phyloP scores from a whole-genome alignment of 352 stramenopile genomes.

The Globisporangium alternatum region DNA sequence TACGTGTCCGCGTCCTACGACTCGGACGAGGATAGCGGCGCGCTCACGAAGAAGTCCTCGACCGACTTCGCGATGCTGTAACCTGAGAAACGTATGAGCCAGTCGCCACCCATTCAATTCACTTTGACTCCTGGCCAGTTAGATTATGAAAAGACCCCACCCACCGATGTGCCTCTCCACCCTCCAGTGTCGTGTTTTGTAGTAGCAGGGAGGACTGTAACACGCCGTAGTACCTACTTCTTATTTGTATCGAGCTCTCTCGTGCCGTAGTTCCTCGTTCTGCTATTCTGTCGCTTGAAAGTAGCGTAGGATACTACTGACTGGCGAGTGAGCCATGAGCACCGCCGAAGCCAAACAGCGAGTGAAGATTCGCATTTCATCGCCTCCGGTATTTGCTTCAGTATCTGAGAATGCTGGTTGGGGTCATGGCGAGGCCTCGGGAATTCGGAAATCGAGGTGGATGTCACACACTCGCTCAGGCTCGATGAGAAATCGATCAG shows the following conservation, averaged over 20 bases:
- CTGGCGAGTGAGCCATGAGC: too few relatives aligned
- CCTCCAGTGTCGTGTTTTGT: neutral
- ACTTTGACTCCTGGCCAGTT: neutral
- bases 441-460: neutral
- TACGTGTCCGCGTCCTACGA: conserved; percentile 34
- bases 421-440: too few relatives aligned
- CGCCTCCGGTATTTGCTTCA: too few relatives aligned
- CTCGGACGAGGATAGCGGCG: conserved; percentile 36
- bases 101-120: too few relatives aligned
- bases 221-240: neutral
- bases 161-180: neutral
- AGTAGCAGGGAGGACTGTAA: neutral
- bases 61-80: conserved; percentile 61
- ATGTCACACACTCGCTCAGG: neutral
- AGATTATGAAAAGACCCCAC: conserved; percentile 6
- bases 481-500: neutral
- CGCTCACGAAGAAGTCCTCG: conserved; percentile 31
- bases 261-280: too few relatives aligned
- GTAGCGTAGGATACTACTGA: too few relatives aligned
- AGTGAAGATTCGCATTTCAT: too few relatives aligned
- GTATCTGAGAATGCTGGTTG: too few relatives aligned
- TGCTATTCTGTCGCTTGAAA: too few relatives aligned
- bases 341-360: too few relatives aligned
- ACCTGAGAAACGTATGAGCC: conserved; percentile 1
- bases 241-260: too few relatives aligned